Conservation (phyloP, 768 basidiomycete species). For the Lactarius trivialis region DNA sequence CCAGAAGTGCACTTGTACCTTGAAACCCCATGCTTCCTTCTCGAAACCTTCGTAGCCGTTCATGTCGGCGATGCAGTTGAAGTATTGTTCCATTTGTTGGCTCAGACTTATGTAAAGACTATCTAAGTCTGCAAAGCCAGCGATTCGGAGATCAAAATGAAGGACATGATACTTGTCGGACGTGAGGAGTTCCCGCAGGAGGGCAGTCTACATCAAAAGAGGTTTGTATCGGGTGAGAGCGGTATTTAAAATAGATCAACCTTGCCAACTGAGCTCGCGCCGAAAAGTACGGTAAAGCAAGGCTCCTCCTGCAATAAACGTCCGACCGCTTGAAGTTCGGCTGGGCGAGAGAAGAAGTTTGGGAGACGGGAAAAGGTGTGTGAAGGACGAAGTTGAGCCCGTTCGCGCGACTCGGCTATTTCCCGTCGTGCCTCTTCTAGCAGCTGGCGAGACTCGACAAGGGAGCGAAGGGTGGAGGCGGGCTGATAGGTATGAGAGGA, state of each 20-base stretch:
- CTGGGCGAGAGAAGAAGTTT: conserved; percentile 62
- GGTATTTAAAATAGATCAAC: conserved; percentile 28
- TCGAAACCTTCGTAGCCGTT: conserved; percentile 67
- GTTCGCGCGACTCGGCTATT: conserved; percentile 60
- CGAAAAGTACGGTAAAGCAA: conserved; percentile 74
- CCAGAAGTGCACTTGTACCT: conserved; percentile 37
- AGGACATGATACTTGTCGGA: conserved; percentile 67
- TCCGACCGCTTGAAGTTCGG: conserved; percentile 60
- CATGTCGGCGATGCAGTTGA: conserved; percentile 52
- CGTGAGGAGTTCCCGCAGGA: conserved; percentile 72
- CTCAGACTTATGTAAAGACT: conserved; percentile 75
- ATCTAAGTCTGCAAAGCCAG: conserved; percentile 74
- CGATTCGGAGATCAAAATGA: conserved; percentile 77
- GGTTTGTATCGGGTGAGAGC: not conserved
- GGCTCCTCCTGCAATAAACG: conserved; percentile 63
- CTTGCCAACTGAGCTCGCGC: conserved; percentile 79
- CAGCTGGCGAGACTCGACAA: conserved; percentile 69
- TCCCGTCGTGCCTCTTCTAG: conserved; percentile 75
- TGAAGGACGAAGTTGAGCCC: conserved; percentile 57
- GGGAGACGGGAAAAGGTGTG: conserved; percentile 77
- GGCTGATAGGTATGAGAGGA: conserved; percentile 42
- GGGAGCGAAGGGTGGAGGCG: conserved; percentile 67
- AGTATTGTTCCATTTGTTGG: conserved; percentile 77
- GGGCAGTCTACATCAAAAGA: conserved; percentile 48
- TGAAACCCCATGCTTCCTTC: conserved; percentile 73